phyloP scores from a whole-genome alignment of 2,329 filamentous ascomycete species.

The Pseudogymnoascus sp. region DNA sequence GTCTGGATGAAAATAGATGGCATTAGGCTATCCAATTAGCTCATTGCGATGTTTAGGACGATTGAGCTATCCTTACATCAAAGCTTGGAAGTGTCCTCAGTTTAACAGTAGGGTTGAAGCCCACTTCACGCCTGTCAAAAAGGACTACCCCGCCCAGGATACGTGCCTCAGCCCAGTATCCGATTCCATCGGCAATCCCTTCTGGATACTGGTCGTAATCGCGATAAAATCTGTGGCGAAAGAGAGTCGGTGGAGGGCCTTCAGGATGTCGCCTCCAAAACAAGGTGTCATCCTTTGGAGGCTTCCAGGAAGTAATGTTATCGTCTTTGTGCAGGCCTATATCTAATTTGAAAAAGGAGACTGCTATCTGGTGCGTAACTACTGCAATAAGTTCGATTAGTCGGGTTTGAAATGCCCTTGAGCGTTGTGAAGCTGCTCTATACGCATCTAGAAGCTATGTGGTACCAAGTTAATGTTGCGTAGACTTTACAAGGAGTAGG shows the following conservation, averaged over 20 bases:
- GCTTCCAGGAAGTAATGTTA: conserved; percentile 19
- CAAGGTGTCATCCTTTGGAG: conserved; percentile 15
- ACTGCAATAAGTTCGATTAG: conserved; percentile 29
- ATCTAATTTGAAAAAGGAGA: conserved; percentile 20
- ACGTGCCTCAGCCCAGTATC: conserved; percentile 26
- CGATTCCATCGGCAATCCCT: conserved; percentile 24
- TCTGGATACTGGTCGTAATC: conserved; percentile 27
- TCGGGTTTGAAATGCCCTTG: conserved; percentile 22
- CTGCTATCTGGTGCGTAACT: conserved; percentile 28
- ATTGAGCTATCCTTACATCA: too few relatives aligned
- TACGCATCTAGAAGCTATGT: conserved; percentile 23
- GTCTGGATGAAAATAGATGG: conserved; percentile 17
- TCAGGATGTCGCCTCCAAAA: too few relatives aligned
- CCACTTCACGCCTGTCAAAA: conserved; percentile 25
- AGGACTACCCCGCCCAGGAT: conserved; percentile 28
- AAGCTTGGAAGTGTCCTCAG: background rate
- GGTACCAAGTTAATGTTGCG: too few relatives aligned
- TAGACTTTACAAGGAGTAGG: too few relatives aligned
- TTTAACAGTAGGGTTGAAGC: too few relatives aligned
- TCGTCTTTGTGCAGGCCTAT: conserved; percentile 22
- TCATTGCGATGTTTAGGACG: too few relatives aligned
- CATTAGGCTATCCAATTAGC: background rate
- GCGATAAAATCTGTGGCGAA: conserved; percentile 24
- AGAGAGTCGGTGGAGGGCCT: conserved; percentile 22
- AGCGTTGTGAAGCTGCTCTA: conserved; percentile 16